phyloP scores from a whole-genome alignment of 1,284 basidiomycete species.

The Marasmius sp. region DNA sequence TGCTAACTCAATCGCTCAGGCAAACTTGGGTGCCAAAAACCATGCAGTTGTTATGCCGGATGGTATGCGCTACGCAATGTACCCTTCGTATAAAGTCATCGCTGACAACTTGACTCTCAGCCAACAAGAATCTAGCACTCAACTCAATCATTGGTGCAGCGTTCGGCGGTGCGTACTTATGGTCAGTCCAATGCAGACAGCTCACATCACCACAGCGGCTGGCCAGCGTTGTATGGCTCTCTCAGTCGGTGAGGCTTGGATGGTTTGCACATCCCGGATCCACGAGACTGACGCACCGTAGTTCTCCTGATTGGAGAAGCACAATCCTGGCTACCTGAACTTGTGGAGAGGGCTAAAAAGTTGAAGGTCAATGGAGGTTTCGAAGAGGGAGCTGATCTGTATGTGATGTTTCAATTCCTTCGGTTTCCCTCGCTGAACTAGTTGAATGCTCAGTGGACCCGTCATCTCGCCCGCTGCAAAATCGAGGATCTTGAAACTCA shows the following conservation, averaged over 20 bases:
- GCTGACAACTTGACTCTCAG: slow-evolving; percentile 38
- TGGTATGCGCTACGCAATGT: slow-evolving; percentile 49
- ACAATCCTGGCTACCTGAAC: slow-evolving; percentile 82
- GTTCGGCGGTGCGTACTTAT: slow-evolving; percentile 72
- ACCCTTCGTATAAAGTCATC: slow-evolving; percentile 1
- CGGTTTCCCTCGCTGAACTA: slow-evolving; percentile 5
- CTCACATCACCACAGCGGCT: slow-evolving; percentile 62
- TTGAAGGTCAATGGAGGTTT: slow-evolving; percentile 92
- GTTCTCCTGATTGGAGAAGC: slow-evolving; percentile 86
- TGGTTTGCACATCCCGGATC: neutral
- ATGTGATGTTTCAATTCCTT: slow-evolving; percentile 27
- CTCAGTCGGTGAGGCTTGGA: slow-evolving; percentile 67
- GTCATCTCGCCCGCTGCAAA: slow-evolving; percentile 91
- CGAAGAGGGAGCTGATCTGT: slow-evolving; percentile 86
- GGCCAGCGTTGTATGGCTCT: slow-evolving; percentile 97
- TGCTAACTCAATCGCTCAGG: slow-evolving; percentile 37
- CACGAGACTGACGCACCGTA: slow-evolving; percentile 20
- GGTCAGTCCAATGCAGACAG: slow-evolving; percentile 20
- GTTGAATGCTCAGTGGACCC: slow-evolving; percentile 66
- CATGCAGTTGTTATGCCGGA: slow-evolving; percentile 96
- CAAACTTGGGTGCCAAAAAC: slow-evolving; percentile 97
- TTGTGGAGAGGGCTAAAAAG: slow-evolving; percentile 80
- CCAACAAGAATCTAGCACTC: slow-evolving; percentile 91
- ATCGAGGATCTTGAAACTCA: slow-evolving; percentile 74
- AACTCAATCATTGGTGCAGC: slow-evolving; percentile 95